Evolutionary conservation across 2,329 filamentous ascomycete genomes (phyloP), one percentile per base, ranked within the genome.

Genomic region (Chrysoporthe deuterocubensis): DNA sequence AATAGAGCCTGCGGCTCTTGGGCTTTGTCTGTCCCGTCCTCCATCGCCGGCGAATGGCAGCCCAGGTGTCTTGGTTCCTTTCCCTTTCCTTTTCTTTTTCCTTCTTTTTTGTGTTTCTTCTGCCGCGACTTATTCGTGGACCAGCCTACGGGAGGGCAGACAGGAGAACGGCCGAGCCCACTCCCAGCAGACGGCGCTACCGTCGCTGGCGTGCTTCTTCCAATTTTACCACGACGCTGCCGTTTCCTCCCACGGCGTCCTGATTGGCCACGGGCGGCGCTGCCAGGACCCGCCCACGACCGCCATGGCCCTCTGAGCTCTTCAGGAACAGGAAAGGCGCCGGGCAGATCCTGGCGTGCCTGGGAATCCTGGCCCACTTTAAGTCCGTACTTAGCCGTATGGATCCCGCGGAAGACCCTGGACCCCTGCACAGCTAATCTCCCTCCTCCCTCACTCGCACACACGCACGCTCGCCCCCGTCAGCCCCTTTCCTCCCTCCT

Each of bases 271-370:
- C 16, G 54, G n/a, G 4, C 14, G n/a, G 13, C 54, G 32, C 54
- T 57, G 14, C 5, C 4, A 57, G 34, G 54, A 57, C 54, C 54
- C 54, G 26, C 26, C 26, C 26, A 26, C 26, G 26, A 26, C 26
- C 26, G 34, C 54, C 16, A 34, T 40, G 32, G 9, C 34, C 18
- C 40, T n/a, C 18, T 40, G 54, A 9, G 34, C 40, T 26, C 40
- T 52, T 57, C 65, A 66, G 65, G 65, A 66, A 66, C 65, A 66
- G 65, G 65, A 48, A 66, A 50, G 13, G 43, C 26, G 7, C 16
- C 14, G 37, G 21, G 60, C 54, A 26, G 56, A 59, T 59, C 54
- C 56, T 48, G 56, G 44, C 21, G 26, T 26, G 26, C 26, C 2
- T 26, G 26, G 26, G 26, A 26, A 26, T 26, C 26, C 26, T 26